Conservation (phyloP, 192 early-diverging fungal genomes). For the Chytriomyces confervae region DNA sequence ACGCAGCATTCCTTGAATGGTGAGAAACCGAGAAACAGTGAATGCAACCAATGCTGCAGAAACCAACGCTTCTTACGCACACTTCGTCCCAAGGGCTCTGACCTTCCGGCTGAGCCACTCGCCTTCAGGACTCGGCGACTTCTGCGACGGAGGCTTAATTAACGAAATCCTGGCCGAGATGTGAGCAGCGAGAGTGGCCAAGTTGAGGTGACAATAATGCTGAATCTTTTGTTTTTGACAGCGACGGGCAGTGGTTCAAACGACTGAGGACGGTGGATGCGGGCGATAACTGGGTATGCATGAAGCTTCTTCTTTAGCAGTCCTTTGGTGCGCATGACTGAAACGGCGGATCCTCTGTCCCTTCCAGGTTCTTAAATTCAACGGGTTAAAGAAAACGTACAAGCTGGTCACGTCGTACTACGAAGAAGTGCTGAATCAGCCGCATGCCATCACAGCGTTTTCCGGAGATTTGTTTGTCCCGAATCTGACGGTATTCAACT, state of each 20-base stretch:
- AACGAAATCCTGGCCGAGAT: slow-evolving; percentile 84
- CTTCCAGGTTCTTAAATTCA: slow-evolving; percentile 76
- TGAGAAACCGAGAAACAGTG: too few species aligned
- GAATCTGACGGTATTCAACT: slow-evolving; percentile 63
- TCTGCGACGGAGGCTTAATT: slow-evolving; percentile 78
- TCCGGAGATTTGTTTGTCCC: slow-evolving; percentile 57
- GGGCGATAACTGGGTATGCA: slow-evolving; percentile 82
- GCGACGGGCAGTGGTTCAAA: slow-evolving; percentile 93
- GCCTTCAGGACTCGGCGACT: slow-evolving; percentile 62
- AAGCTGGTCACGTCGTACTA: slow-evolving; percentile 84
- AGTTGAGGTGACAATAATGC: not conserved
- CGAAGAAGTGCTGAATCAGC: slow-evolving; percentile 82
- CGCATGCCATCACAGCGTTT: slow-evolving; percentile 44
- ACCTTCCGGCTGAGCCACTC: slow-evolving; percentile 9
- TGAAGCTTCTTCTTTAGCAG: too few species aligned
- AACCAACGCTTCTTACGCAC: too few species aligned
- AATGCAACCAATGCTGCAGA: too few species aligned
- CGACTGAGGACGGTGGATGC: slow-evolving; percentile 68
- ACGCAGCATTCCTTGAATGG: too few species aligned
- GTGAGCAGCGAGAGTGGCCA: slow-evolving; percentile 60
- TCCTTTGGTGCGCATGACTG: too few species aligned
- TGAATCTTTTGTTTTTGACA: slow-evolving; percentile 36
- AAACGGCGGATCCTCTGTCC: too few species aligned
- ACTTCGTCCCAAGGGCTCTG: slow-evolving; percentile 3
- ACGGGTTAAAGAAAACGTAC: slow-evolving; percentile 90